Conservation (phyloP, 257 asterid genomes). For the Solanum virginianum region DNA sequence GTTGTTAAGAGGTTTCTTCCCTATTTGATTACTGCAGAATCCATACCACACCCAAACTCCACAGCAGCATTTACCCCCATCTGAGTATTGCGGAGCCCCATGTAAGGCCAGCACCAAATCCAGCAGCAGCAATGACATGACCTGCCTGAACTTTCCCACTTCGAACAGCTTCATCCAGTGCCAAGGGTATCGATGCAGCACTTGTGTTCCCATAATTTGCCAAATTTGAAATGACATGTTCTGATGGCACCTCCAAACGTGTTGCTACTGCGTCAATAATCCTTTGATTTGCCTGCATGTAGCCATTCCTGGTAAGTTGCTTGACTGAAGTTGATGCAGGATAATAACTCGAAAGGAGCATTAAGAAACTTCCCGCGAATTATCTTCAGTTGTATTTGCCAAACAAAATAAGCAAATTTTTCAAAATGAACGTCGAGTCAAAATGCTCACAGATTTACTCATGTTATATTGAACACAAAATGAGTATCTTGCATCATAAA, state of each 20-base stretch:
- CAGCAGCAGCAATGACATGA: conserved; percentile 81
- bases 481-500: background rate
- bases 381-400: background rate
- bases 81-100: conserved; percentile 91
- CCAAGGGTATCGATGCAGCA: conserved; percentile 92
- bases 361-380: background rate
- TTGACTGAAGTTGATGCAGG: background rate
- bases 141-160: conserved; percentile 74
- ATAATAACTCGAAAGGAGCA: background rate
- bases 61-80: conserved; percentile 52
- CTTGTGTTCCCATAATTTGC: conserved; percentile 85
- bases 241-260: conserved; percentile 54
- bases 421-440: background rate
- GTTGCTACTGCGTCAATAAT: conserved; percentile 83
- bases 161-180: conserved; percentile 86
- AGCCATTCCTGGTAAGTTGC: background rate
- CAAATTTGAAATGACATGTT: conserved; percentile 81
- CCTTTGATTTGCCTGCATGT: conserved; percentile 81
- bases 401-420: background rate
- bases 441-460: background rate
- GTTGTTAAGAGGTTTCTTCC: background rate
- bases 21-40: background rate
- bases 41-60: background rate
- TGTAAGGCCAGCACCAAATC: conserved; percentile 96
- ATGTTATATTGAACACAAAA: background rate